Conservation (phyloP, 2,329 filamentous ascomycete species). For the Ophiostoma triangulosporum region DNA sequence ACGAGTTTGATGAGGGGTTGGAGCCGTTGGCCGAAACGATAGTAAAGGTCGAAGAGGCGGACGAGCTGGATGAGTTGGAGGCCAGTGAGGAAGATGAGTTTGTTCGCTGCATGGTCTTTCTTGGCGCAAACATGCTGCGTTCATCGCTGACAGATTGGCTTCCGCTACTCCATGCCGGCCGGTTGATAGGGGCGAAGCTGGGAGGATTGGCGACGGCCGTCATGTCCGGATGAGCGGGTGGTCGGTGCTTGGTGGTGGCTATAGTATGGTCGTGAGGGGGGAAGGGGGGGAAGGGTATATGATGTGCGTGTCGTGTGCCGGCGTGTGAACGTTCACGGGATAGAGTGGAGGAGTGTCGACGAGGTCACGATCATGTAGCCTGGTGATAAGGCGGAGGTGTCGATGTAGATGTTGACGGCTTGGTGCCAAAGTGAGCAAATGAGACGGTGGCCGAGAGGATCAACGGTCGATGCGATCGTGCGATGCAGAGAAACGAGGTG, state of each 20-base stretch:
- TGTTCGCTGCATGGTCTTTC: constrained; percentile 72
- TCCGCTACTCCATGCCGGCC: constrained; percentile 52
- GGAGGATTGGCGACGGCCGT: constrained; percentile 55
- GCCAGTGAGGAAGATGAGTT: constrained; percentile 87
- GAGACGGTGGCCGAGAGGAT: not conserved
- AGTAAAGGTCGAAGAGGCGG: constrained; percentile 48
- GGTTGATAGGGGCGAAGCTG: constrained; percentile 48
- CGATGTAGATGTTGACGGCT: too few relatives aligned
- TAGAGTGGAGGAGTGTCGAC: not conserved
- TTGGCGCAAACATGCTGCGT: constrained; percentile 77
- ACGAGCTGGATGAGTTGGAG: constrained; percentile 45
- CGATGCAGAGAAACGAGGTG: not conserved
- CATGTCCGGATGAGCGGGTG: constrained; percentile 31
- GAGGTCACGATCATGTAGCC: constrained; percentile 4
- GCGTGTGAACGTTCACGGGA: not conserved
- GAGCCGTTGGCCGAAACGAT: constrained; percentile 40
- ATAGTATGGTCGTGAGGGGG: constrained; percentile 3
- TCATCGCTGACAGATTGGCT: constrained; percentile 44
- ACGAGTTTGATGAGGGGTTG: constrained; percentile 22
- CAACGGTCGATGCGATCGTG: not conserved
- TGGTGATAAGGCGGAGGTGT: not conserved
- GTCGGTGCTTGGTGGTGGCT: constrained; percentile 9
- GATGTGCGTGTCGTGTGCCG: not conserved
- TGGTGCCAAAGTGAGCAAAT: not conserved
- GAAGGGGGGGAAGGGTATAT: constrained; percentile 7